Evolutionary conservation across 169 alveolate genomes (phyloP).

Genomic region (Condylostoma magnum): DNA sequence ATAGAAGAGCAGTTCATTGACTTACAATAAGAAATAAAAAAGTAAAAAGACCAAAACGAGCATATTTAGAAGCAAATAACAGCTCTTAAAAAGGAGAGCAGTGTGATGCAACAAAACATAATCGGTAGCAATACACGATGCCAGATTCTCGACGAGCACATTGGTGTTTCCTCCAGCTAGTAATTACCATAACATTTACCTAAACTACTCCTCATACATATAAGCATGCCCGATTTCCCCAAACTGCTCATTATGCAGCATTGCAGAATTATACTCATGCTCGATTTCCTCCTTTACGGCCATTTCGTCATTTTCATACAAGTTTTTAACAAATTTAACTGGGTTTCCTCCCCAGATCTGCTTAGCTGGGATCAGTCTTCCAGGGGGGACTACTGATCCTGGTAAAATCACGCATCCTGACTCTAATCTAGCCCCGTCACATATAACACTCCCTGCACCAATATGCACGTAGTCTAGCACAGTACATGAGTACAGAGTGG

Average conservation of each 20-base stretch:
- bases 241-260: not conserved
- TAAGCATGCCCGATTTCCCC: constrained; percentile 33
- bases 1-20: constrained; percentile 11
- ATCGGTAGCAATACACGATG: not conserved
- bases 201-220: too few species aligned
- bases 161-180: too few species aligned
- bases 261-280: not conserved
- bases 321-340: constrained; percentile 47
- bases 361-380: constrained; percentile 75
- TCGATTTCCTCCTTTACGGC: not conserved
- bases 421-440: constrained; percentile 75
- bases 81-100: constrained; percentile 11
- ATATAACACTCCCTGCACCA: constrained; percentile 61
- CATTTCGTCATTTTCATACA: constrained; percentile 33
- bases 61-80: constrained; percentile 25
- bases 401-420: constrained; percentile 67
- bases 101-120: not conserved
- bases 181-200: too few species aligned
- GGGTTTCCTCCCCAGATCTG: constrained; percentile 84
- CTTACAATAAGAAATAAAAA: constrained; percentile 5
- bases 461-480: constrained; percentile 60
- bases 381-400: constrained; percentile 77
- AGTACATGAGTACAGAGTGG: constrained; percentile 63
- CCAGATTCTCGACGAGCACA: constrained; percentile 12
- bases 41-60: constrained; percentile 1